Evolutionary conservation across 495 filamentous ascomycete species (phyloP).

Genomic region (Penicillium simplicissimum): DNA sequence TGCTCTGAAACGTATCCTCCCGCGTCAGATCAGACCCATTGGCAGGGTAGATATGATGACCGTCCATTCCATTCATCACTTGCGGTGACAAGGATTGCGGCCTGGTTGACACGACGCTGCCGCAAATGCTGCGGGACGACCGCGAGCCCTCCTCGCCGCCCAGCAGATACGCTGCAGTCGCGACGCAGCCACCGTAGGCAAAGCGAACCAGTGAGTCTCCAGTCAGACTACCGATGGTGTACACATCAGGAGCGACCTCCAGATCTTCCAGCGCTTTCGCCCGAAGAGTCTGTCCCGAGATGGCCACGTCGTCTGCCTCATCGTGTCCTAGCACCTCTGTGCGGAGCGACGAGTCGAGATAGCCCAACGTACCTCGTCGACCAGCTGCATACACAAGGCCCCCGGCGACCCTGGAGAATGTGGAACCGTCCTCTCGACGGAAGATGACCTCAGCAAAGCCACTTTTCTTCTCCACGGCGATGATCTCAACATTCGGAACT

Average conservation of each 20-base stretch:
- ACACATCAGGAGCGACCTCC: conserved; percentile 57
- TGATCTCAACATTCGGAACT: conserved; percentile 56
- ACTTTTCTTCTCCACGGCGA: conserved; percentile 37
- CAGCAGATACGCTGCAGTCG: conserved; percentile 57
- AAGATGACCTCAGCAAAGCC: conserved; percentile 47
- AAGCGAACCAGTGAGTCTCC: conserved; percentile 67
- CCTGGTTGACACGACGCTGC: conserved; percentile 20
- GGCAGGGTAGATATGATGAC: conserved; percentile 36
- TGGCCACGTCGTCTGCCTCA: conserved; percentile 29
- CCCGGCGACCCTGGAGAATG: conserved; percentile 46
- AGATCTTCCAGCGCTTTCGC: conserved; percentile 52
- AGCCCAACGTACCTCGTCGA: conserved; percentile 58
- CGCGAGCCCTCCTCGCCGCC: conserved; percentile 19
- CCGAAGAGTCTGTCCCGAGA: conserved; percentile 60
- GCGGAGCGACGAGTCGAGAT: conserved; percentile 52
- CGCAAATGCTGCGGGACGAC: conserved; percentile 18
- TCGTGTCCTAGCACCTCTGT: conserved; percentile 47
- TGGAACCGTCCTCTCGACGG: conserved; percentile 45
- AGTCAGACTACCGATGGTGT: conserved; percentile 63
- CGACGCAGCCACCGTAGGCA: conserved; percentile 62
- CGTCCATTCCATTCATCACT: conserved; percentile 47
- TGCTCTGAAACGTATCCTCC: conserved; percentile 27
- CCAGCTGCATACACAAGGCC: conserved; percentile 63
- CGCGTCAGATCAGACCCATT: conserved; percentile 15
- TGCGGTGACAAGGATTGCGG: conserved; percentile 28